phyloP scores from a whole-genome alignment of 1,284 basidiomycete genomes.

The Moesziomyces antarcticus region DNA sequence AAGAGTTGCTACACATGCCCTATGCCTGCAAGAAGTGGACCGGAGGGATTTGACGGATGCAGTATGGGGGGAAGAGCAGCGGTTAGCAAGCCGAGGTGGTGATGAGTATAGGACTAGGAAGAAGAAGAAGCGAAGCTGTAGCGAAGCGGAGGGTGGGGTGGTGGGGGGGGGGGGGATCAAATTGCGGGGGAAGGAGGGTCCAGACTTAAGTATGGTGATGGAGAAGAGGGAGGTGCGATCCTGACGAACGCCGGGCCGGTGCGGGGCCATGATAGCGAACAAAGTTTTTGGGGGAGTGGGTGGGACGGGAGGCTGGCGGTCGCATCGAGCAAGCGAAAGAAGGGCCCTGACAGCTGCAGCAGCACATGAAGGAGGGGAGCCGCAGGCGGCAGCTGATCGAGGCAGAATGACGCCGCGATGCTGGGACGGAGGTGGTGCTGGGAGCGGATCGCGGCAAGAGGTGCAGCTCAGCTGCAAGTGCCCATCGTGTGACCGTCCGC shows the following conservation, averaged over 20 bases:
- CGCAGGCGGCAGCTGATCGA: background rate
- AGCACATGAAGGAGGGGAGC: conserved; percentile 5
- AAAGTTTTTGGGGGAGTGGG: background rate
- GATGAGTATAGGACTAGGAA: conserved; percentile 17
- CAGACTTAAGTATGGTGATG: conserved; percentile 9
- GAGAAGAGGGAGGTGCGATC: background rate
- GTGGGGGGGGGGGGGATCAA: background rate
- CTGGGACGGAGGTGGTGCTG: conserved; percentile 12
- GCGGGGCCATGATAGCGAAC: background rate
- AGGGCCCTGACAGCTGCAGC: background rate
- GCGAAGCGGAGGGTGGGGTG: background rate
- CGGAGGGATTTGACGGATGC: background rate
- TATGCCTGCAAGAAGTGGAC: conserved; percentile 3
- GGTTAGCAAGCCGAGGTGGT: conserved; percentile 6
- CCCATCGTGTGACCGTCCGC: conserved; percentile 8
- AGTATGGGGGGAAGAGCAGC: background rate
- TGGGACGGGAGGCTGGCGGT: background rate
- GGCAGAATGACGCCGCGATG: conserved; percentile 22
- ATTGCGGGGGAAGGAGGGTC: conserved; percentile 9
- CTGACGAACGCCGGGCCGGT: background rate
- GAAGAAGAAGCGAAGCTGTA: conserved; percentile 1
- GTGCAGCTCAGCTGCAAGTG: conserved; percentile 8
- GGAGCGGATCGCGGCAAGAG: conserved; percentile 17
- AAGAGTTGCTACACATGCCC: background rate
- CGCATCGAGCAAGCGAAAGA: background rate